phyloP scores from a whole-genome alignment of 23 red algal species.

The Agarophyton chilense region DNA sequence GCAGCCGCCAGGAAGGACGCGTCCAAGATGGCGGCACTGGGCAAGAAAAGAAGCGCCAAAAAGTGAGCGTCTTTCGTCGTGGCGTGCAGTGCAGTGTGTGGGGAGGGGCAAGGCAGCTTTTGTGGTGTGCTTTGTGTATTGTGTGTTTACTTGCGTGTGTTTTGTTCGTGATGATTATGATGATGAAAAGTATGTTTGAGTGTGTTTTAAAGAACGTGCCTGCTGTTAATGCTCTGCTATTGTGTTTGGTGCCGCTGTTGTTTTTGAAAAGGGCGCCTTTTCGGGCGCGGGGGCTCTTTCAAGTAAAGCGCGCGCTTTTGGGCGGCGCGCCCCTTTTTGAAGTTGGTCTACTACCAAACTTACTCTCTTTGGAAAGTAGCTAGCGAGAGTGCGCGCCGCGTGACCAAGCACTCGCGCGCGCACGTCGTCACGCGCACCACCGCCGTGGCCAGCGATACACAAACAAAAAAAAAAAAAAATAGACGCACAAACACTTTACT shows the following conservation, averaged over 20 bases:
- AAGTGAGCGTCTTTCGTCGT: not conserved
- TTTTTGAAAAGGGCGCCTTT: not conserved
- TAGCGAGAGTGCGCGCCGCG: too few species aligned
- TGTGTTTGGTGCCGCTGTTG: not conserved
- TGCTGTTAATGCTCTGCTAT: constrained; percentile 9
- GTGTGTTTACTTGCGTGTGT: not conserved
- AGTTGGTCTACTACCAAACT: too few species aligned
- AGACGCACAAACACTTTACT: too few species aligned
- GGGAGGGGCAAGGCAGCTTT: too few species aligned
- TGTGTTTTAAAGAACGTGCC: not conserved
- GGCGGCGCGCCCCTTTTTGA: not conserved
- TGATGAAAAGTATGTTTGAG: not conserved
- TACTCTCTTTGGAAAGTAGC: too few species aligned
- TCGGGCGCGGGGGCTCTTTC: not conserved
- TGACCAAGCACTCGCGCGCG: too few species aligned
- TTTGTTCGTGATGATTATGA: not conserved
- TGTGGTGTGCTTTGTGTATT: not conserved
- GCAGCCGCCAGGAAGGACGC: constrained; percentile 30
- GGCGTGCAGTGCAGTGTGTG: not conserved
- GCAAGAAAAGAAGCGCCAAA: constrained; percentile 26
- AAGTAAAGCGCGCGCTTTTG: constrained; percentile 26
- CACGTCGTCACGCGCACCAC: too few species aligned
- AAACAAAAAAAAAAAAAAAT: too few species aligned
- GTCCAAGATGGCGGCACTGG: constrained; percentile 9
- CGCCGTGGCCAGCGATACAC: too few species aligned